These are phyloP conservation scores for Neonectria faginata DNA, from an alignment of 2,329 filamentous ascomycete genomes.

Conservation along the genomic window DNA sequence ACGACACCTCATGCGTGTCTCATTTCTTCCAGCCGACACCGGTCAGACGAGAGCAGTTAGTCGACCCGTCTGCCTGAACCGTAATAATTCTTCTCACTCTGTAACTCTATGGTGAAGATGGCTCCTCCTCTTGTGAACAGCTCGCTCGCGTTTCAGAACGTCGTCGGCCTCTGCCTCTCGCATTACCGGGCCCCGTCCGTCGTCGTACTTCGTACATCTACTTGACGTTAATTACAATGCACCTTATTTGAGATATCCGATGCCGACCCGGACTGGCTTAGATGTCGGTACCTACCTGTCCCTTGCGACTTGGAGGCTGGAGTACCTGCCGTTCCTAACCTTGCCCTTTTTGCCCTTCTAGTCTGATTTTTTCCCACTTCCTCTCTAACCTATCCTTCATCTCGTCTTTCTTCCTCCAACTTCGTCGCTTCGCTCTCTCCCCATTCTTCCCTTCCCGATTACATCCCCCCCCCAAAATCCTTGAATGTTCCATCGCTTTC, in stretches of 20 bases:
- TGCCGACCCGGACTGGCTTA: slow-evolving; percentile 6
- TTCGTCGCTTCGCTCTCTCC: slow-evolving; percentile 2
- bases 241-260: slow-evolving; percentile 10
- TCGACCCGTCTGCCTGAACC: background rate
- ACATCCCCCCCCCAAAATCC: slow-evolving; percentile 7
- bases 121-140: background rate
- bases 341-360: slow-evolving; percentile 1
- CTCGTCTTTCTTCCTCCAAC: slow-evolving; percentile 1
- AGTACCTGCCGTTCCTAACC: slow-evolving; percentile 11
- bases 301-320: slow-evolving; percentile 9
- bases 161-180: slow-evolving; percentile 1
- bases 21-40: background rate
- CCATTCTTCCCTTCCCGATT: background rate
- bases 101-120: background rate
- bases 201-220: slow-evolving; percentile 14
- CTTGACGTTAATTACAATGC: slow-evolving; percentile 17
- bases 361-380: slow-evolving; percentile 17
- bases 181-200: background rate
- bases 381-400: slow-evolving; percentile 9
- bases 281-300: slow-evolving; percentile 5
- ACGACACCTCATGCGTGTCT: background rate
- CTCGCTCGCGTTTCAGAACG: slow-evolving; percentile 20
- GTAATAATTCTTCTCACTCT: background rate
- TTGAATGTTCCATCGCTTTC: slow-evolving; percentile 3
- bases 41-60: background rate